Percentiles rank a stretch among this genome's conserved stretches.
Conservation (phyloP, 2,329 filamentous ascomycete genomes). For the Cladosporium austrohemisphaericum region DNA sequence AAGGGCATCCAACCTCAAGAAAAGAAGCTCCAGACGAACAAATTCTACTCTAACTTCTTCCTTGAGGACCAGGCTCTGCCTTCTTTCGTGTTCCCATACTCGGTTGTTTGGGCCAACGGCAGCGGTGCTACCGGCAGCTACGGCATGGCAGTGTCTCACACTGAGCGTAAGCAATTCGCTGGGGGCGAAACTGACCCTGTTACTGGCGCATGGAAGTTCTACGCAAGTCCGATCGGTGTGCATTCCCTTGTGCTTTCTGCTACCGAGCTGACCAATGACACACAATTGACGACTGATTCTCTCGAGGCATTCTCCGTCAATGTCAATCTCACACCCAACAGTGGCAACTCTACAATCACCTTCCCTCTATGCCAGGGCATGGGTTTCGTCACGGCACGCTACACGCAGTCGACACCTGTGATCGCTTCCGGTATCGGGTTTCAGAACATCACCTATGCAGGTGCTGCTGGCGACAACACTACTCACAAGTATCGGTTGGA, state of each 20-base stretch:
- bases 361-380: conserved; percentile 88
- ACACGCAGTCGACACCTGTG: conserved; percentile 63
- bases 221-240: conserved; percentile 75
- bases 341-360: conserved; percentile 56
- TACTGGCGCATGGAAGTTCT: conserved; percentile 61
- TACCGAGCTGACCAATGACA: conserved; percentile 61
- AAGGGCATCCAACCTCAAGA: conserved; percentile 38
- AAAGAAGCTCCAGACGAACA: conserved; percentile 65
- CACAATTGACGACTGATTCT: conserved; percentile 53
- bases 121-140: conserved; percentile 61
- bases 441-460: conserved; percentile 54
- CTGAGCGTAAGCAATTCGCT: conserved; percentile 61
- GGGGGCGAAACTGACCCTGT: conserved; percentile 29
- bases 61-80: conserved; percentile 66
- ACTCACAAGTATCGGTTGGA: conserved; percentile 72
- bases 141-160: conserved; percentile 74
- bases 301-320: conserved; percentile 58
- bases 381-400: conserved; percentile 77
- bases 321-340: conserved; percentile 60
- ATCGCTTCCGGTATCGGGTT: conserved; percentile 75
- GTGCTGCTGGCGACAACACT: conserved; percentile 55
- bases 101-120: conserved; percentile 43
- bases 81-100: conserved; percentile 66
- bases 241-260: conserved; percentile 80
- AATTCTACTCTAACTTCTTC: conserved; percentile 69